Conservation (phyloP, 371 early-diverging fungal genomes). For the Lichtheimia ramosa region DNA sequence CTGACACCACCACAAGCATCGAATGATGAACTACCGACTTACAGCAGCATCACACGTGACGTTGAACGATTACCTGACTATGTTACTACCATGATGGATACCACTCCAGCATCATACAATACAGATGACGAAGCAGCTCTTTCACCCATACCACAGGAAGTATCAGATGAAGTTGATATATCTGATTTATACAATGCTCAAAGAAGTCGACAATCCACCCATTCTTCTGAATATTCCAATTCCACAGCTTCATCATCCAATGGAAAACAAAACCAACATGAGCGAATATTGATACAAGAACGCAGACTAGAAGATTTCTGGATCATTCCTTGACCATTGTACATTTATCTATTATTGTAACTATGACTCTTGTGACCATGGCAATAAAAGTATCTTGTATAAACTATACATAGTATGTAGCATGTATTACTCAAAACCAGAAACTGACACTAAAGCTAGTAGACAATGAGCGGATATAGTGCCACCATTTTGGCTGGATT, state of each 20-base stretch:
- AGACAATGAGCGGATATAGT: conserved; percentile 80
- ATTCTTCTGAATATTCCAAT: not conserved
- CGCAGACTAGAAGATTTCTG: conserved; percentile 11
- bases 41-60: conserved; percentile 23
- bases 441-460: conserved; percentile 84
- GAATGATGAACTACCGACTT: conserved; percentile 23
- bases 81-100: conserved; percentile 10
- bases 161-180: conserved; percentile 2
- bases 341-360: not conserved
- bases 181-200: not conserved
- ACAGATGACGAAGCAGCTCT: not conserved
- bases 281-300: conserved; percentile 9
- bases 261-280: not conserved
- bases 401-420: too few relatives aligned
- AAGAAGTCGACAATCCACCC: not conserved
- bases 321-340: not conserved
- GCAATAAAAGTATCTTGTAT: too few relatives aligned
- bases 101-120: not conserved
- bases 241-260: not conserved
- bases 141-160: not conserved
- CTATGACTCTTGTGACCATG: too few relatives aligned
- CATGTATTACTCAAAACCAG: conserved; percentile 63
- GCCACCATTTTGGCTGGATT: conserved; percentile 82
- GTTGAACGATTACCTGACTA: conserved; percentile 32
- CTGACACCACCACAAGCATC: not conserved